Evolutionary conservation across 345 rosid genomes (phyloP), one percentile per base, ranked within the genome.

Genomic region (Eutrema heterophyllum): DNA sequence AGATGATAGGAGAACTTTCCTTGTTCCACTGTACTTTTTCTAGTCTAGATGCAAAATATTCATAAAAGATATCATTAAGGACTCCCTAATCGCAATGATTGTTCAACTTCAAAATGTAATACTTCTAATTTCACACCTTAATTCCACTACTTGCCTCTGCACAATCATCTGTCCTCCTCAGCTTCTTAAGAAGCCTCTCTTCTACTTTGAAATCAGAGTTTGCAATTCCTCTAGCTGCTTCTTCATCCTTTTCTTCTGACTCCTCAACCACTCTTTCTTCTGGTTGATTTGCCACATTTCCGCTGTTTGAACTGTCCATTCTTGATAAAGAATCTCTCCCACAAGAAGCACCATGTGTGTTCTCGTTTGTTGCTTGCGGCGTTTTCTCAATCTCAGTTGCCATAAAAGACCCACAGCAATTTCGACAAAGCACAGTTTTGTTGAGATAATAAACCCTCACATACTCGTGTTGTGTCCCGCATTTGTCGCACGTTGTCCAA

Each of bases 401-500:
- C 56, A 70, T 64, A 61, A 94, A 92, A 40, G 86, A 86, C 83
- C 73, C 78, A 26, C 56, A 76, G 70, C 98, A 94, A 30, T 82
- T 87, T 6, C 87, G 93, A 72, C 98, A 94, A 30, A 81, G 78
- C 67, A 94, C 84, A 9, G 80, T 86, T 59, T 84, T 87, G 80
- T 94, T 89, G 32, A 89, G 84, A 71, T 85, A 94, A 11, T 4
- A 62, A 38, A 84, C 56, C 80, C 92, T 85, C 78, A 89, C 83
- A 81, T 85, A 89, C 56, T 89, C 95, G 48, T 83, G 85, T 55
- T 84, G 85, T 12, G 89, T 83, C 79, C 72, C 83, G 84, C 97
- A 94, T 56, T 76, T 78, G 67, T 80, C 80, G 80, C 98, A 91
- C 62, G 84, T 69, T 50, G 97, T 94, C 96, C 92, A 91, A 73